phyloP scores from a whole-genome alignment of 768 basidiomycete genomes.

The Lentinula lateritia region DNA sequence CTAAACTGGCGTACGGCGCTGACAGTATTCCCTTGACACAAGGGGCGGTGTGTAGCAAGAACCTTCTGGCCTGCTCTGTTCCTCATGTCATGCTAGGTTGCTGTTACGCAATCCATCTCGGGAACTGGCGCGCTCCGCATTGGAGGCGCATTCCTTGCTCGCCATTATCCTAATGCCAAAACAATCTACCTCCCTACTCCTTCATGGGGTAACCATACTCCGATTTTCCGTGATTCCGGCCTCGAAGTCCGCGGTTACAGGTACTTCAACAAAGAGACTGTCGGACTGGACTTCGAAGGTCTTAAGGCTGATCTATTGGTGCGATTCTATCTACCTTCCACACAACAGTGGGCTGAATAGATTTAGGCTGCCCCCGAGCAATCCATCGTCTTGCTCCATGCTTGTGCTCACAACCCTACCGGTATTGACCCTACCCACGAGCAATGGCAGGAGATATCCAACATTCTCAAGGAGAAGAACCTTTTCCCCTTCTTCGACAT shows the following conservation, averaged over 20 bases:
- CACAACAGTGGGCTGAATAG: neutral
- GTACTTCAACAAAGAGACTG: slow-evolving; percentile 90
- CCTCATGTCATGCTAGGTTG: slow-evolving; percentile 43
- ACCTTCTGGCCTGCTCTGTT: neutral
- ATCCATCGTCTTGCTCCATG: slow-evolving; percentile 87
- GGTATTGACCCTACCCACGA: slow-evolving; percentile 91
- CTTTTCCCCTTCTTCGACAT: slow-evolving; percentile 99
- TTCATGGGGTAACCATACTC: slow-evolving; percentile 97
- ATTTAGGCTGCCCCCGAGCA: slow-evolving; percentile 62
- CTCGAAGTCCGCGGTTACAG: slow-evolving; percentile 89
- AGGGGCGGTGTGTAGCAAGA: slow-evolving; percentile 52
- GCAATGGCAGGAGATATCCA: slow-evolving; percentile 90
- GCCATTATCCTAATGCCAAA: slow-evolving; percentile 83
- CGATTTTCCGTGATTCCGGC: slow-evolving; percentile 91
- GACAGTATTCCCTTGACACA: slow-evolving; percentile 69
- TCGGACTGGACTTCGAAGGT: slow-evolving; percentile 88
- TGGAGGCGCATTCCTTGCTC: slow-evolving; percentile 86
- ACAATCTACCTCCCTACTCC: slow-evolving; percentile 88
- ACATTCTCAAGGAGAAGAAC: slow-evolving; percentile 81
- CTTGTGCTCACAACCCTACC: slow-evolving; percentile 99
- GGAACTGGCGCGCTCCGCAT: slow-evolving; percentile 97
- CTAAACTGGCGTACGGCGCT: slow-evolving; percentile 85
- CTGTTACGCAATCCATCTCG: slow-evolving; percentile 91
- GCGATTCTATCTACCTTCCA: slow-evolving; percentile 14
- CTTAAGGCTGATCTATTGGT: slow-evolving; percentile 86